A percentile compares a stretch with the other conserved stretches of the same genome.
Conservation (phyloP, 805 yeast species). For the Spathaspora gorwiae region DNA sequence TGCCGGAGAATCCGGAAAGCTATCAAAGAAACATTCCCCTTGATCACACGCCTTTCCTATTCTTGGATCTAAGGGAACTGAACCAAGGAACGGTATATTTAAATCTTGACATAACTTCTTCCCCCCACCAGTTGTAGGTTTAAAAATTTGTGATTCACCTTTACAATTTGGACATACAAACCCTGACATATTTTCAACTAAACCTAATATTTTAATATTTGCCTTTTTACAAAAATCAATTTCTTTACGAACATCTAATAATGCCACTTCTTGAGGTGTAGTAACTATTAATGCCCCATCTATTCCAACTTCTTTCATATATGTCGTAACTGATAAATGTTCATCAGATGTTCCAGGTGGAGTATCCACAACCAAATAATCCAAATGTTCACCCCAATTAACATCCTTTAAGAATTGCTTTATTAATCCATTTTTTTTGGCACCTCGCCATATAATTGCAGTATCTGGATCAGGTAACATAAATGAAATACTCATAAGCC, state of each 20-base stretch:
- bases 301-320: slow-evolving; percentile 82
- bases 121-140: slow-evolving; percentile 98
- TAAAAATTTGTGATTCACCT: slow-evolving; percentile 84
- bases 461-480: slow-evolving; percentile 92
- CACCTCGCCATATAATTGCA: slow-evolving; percentile 96
- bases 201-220: slow-evolving; percentile 74
- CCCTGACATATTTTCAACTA: slow-evolving; percentile 98
- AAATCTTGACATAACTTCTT: slow-evolving; percentile 74
- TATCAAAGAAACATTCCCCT: slow-evolving; percentile 81
- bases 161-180: slow-evolving; percentile 95
- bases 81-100: slow-evolving; percentile 75
- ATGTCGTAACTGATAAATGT: slow-evolving; percentile 84
- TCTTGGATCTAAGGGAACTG: slow-evolving; percentile 94
- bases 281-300: slow-evolving; percentile 96
- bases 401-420: slow-evolving; percentile 93
- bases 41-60: slow-evolving; percentile 84
- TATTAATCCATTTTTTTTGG: slow-evolving; percentile 89
- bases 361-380: slow-evolving; percentile 87
- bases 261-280: slow-evolving; percentile 96
- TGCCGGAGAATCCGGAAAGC: slow-evolving; percentile 89
- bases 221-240: slow-evolving; percentile 94
- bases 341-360: slow-evolving; percentile 99
- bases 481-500: slow-evolving; percentile 91
- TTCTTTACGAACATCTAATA: slow-evolving; percentile 92
- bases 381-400: slow-evolving; percentile 82